These are phyloP conservation scores for Salicornia ramosissima DNA, from an alignment of 148 eudicot genomes.

Conservation along the genomic window DNA sequence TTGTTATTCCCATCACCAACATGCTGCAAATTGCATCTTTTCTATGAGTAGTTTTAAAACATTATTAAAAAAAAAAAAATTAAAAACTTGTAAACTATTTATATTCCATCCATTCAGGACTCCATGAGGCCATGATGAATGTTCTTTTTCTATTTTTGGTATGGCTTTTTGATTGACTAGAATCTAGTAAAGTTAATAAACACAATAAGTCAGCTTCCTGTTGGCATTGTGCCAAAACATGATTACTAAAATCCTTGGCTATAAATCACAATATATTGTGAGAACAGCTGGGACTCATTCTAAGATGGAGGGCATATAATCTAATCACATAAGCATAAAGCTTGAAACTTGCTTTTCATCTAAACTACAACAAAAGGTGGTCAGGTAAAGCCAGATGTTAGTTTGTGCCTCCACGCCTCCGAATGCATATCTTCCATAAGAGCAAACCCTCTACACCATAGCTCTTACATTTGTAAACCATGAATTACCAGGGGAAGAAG, in stretches of 20 bases:
- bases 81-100: background rate
- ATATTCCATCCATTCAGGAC: background rate
- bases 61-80: too few relatives aligned
- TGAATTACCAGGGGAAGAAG: background rate
- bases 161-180: background rate
- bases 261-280: background rate
- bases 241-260: background rate
- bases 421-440: background rate
- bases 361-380: too few relatives aligned
- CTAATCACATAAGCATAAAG: background rate
- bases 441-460: background rate
- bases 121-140: background rate
- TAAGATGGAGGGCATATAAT: background rate
- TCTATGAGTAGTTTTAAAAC: background rate
- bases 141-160: background rate
- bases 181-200: background rate
- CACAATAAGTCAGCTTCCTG: background rate
- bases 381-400: too few relatives aligned
- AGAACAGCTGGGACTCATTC: background rate
- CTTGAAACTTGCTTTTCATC: too few relatives aligned
- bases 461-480: background rate
- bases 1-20: background rate
- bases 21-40: background rate
- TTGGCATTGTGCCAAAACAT: background rate
- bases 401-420: too few relatives aligned